phyloP scores from a whole-genome alignment of 2,329 filamentous ascomycete genomes.

The Berkeleyomyces basicola region DNA sequence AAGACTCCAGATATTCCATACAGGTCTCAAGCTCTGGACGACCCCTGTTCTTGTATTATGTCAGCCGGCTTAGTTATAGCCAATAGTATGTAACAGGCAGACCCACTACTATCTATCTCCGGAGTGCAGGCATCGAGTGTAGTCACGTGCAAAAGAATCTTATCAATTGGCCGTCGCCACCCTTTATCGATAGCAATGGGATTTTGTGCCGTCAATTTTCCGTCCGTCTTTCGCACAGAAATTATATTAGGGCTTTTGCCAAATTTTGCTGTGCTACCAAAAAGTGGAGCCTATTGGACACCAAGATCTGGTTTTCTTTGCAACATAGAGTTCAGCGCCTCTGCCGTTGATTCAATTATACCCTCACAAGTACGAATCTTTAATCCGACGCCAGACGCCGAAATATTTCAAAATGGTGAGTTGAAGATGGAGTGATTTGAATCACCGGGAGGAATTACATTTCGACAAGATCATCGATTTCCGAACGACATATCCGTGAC shows the following conservation, averaged over 20 bases:
- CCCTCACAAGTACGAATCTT: slow-evolving; percentile 13
- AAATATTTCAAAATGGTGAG: slow-evolving; percentile 15
- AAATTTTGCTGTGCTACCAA: slow-evolving; percentile 12
- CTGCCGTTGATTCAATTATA: slow-evolving; percentile 13
- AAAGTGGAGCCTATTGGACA: slow-evolving; percentile 11
- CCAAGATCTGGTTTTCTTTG: slow-evolving; percentile 14
- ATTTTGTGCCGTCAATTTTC: slow-evolving; percentile 8
- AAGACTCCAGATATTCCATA: slow-evolving; percentile 10
- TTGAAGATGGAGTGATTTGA: slow-evolving; percentile 1
- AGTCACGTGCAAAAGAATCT: neutral
- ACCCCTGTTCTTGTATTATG: slow-evolving; percentile 11
- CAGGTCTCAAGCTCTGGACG: neutral
- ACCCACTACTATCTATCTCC: neutral
- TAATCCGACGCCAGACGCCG: slow-evolving; percentile 13
- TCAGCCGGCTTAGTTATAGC: slow-evolving; percentile 2
- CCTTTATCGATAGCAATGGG: slow-evolving; percentile 14
- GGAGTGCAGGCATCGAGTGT: neutral
- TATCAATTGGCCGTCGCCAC: neutral
- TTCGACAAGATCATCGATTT: slow-evolving; percentile 2
- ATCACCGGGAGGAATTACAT: neutral
- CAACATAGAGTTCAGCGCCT: slow-evolving; percentile 13
- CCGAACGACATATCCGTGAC: neutral
- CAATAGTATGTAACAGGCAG: neutral
- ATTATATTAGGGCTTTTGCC: slow-evolving; percentile 12
- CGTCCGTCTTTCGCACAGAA: slow-evolving; percentile 10